These are phyloP conservation scores for Cercospora citrullina DNA, from an alignment of 2,329 filamentous ascomycete genomes.

Conservation along the genomic window DNA sequence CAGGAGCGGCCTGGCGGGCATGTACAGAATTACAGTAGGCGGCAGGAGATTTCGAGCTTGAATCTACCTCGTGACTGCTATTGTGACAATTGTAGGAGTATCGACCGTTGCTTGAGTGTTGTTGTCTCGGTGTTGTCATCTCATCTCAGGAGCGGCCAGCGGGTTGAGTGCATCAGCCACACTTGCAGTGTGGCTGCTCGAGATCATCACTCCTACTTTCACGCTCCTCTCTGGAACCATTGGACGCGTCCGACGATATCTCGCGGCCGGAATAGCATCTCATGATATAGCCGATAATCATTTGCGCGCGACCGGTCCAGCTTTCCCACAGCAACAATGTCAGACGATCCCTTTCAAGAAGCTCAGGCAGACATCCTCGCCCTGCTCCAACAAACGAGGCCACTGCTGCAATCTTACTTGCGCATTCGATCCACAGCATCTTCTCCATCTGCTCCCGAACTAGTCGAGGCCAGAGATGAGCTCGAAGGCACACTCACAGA, in stretches of 20 bases:
- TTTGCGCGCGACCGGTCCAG: neutral
- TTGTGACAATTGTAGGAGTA: neutral
- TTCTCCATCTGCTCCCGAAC: conserved; percentile 68
- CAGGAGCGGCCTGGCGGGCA: no score
- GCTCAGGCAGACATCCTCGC: conserved; percentile 73
- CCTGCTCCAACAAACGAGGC: conserved; percentile 76
- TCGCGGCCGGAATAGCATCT: neutral
- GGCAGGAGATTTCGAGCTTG: neutral
- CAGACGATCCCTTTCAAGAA: conserved; percentile 53
- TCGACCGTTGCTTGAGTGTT: neutral
- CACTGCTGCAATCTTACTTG: conserved; percentile 90
- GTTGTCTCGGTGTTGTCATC: neutral
- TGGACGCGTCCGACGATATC: neutral
- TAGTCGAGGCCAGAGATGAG: conserved; percentile 66
- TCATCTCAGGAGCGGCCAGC: neutral
- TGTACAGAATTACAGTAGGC: no score
- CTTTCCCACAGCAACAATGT: conserved; percentile 19
- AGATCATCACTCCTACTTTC: neutral
- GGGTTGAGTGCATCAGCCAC: neutral
- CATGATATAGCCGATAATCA: conserved; percentile 1
- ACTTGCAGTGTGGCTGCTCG: neutral
- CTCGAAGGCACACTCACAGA: conserved; percentile 74
- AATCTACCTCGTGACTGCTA: neutral
- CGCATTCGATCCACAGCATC: conserved; percentile 87
- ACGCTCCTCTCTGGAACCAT: neutral